Conservation (phyloP, 1,139 yeast genomes). For the Scheffersomyces titani region DNA sequence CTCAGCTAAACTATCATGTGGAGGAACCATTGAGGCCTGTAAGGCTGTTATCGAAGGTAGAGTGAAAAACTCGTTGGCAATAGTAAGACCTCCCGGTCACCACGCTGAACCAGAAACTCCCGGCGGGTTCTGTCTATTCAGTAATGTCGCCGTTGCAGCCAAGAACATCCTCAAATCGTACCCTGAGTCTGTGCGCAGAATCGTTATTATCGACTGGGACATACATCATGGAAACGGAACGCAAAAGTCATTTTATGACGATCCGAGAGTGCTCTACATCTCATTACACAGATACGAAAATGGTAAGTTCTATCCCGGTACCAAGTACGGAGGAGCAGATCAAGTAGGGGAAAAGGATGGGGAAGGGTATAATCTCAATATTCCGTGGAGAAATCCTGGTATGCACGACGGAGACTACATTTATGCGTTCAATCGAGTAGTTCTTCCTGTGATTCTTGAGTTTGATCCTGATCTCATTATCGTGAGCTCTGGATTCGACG, state of each 20-base stretch:
- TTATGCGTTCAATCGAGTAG: slow-evolving; percentile 85
- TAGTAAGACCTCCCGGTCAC: slow-evolving; percentile 98
- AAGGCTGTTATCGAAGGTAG: slow-evolving; percentile 91
- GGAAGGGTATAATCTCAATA: slow-evolving; percentile 81
- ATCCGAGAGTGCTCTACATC: slow-evolving; percentile 86
- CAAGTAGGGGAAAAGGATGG: slow-evolving; percentile 86
- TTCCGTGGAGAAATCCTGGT: slow-evolving; percentile 94
- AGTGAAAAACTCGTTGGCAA: slow-evolving; percentile 90
- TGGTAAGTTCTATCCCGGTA: slow-evolving; percentile 94
- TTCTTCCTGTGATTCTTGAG: slow-evolving; percentile 87
- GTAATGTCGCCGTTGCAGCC: slow-evolving; percentile 97
- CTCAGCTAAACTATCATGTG: slow-evolving; percentile 91
- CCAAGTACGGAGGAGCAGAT: slow-evolving; percentile 72
- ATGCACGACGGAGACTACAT: slow-evolving; percentile 96
- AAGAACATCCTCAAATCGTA: slow-evolving; percentile 76
- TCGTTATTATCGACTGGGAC: slow-evolving; percentile 94
- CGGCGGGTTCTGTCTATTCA: slow-evolving; percentile 94
- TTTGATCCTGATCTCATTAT: slow-evolving; percentile 92
- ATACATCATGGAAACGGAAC: slow-evolving; percentile 99
- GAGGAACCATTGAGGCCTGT: slow-evolving; percentile 96
- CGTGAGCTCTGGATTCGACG: slow-evolving; percentile 95
- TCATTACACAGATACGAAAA: slow-evolving; percentile 91
- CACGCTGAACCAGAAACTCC: slow-evolving; percentile 98
- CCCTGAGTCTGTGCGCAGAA: slow-evolving; percentile 85
- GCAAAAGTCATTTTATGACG: slow-evolving; percentile 85